A percentile compares a stretch with the other conserved stretches of the same genome.
Conservation (phyloP, 495 filamentous ascomycete species). For the Trichoderma virens region DNA sequence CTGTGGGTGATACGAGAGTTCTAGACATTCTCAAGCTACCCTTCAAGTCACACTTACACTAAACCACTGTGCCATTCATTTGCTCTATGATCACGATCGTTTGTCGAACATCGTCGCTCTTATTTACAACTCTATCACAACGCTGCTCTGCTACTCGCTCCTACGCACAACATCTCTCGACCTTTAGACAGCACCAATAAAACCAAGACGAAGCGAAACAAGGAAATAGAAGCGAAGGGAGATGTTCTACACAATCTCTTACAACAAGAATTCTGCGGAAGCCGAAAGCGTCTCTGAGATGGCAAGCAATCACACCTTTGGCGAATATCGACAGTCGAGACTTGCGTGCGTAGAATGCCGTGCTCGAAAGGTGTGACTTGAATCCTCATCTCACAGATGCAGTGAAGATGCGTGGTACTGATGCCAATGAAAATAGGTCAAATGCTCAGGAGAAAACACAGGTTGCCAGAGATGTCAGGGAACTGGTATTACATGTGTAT, state of each 20-base stretch:
- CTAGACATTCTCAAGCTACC: too few species aligned
- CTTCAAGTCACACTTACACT: too few species aligned
- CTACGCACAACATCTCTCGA: too few species aligned
- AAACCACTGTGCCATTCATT: too few species aligned
- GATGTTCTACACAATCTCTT: conserved; percentile 3
- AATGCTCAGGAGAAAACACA: conserved; percentile 1
- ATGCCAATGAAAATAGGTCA: background rate
- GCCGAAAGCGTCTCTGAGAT: background rate
- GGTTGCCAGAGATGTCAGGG: conserved; percentile 3
- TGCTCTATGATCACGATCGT: too few species aligned
- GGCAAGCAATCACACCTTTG: background rate
- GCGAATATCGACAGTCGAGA: background rate
- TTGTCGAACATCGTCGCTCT: too few species aligned
- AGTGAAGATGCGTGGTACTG: background rate
- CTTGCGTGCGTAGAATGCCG: conserved; percentile 1
- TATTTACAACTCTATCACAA: too few species aligned
- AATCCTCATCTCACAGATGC: background rate
- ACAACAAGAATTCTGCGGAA: background rate
- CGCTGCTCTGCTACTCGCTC: too few species aligned
- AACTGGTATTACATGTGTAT: background rate
- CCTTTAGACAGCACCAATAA: too few species aligned
- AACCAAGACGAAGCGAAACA: background rate
- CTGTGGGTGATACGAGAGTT: too few species aligned
- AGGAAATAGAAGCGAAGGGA: background rate
- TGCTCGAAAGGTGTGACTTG: background rate